Conservation (phyloP, 768 basidiomycete genomes). For the Tylopilus rubrobrunneus region DNA sequence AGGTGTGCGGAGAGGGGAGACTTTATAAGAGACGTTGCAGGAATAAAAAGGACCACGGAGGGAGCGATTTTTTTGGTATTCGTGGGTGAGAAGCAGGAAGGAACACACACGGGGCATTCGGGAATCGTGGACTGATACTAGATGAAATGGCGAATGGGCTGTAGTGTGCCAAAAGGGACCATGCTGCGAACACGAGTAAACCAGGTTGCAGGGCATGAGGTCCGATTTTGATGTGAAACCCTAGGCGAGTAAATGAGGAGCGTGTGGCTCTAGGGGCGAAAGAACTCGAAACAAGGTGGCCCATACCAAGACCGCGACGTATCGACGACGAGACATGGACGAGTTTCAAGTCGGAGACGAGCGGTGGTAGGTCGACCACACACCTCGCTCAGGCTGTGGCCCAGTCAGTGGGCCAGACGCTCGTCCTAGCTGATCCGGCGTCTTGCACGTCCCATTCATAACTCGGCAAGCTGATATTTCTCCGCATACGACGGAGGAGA, state of each 20-base stretch:
- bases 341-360: not conserved
- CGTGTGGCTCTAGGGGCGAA: slow-evolving; percentile 33
- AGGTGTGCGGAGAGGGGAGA: slow-evolving; percentile 13
- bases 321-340: slow-evolving; percentile 6
- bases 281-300: slow-evolving; percentile 19
- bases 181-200: slow-evolving; percentile 35
- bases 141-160: slow-evolving; percentile 28
- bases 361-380: not conserved
- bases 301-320: slow-evolving; percentile 18
- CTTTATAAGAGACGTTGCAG: slow-evolving; percentile 23
- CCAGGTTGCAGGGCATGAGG: slow-evolving; percentile 37
- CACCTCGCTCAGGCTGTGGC: too few relatives aligned
- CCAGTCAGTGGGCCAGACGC: slow-evolving; percentile 3
- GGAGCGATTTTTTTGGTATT: slow-evolving; percentile 23
- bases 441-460: slow-evolving; percentile 7
- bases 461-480: slow-evolving; percentile 1
- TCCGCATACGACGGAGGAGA: slow-evolving; percentile 5
- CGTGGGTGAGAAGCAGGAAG: slow-evolving; percentile 28
- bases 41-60: slow-evolving; percentile 15
- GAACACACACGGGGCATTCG: slow-evolving; percentile 23
- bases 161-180: slow-evolving; percentile 26
- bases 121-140: slow-evolving; percentile 21
- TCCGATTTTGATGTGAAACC: slow-evolving; percentile 32
- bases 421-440: slow-evolving; percentile 6
- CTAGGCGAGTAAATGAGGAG: slow-evolving; percentile 35